Conservation (phyloP, 2,329 filamentous ascomycete genomes). For the Nannizziopsis arthrosporioides region DNA sequence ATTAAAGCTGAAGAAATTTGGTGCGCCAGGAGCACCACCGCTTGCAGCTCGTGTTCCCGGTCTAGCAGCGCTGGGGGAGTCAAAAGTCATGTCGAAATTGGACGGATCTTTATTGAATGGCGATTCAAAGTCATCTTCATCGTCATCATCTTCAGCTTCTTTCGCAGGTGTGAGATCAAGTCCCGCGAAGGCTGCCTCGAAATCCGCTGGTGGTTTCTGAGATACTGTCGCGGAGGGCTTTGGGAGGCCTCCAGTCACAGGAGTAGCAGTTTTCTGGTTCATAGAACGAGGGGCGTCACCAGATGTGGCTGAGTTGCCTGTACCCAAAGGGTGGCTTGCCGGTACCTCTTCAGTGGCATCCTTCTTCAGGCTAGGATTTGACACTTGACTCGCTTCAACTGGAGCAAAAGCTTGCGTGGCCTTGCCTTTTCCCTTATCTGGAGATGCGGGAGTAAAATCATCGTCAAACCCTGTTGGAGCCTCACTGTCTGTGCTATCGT, state of each 20-base stretch:
- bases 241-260: conserved; percentile 28
- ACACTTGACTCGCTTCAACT: conserved; percentile 41
- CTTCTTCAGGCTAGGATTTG: conserved; percentile 39
- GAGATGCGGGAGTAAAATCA: conserved; percentile 62
- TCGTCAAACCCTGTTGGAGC: conserved; percentile 65
- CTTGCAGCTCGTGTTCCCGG: conserved; percentile 14
- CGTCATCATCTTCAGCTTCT: conserved; percentile 33
- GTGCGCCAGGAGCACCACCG: conserved; percentile 18
- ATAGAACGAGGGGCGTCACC: conserved; percentile 32
- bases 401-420: conserved; percentile 31
- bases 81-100: conserved; percentile 39
- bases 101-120: conserved; percentile 24
- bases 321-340: conserved; percentile 30
- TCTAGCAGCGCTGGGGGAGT: conserved; percentile 27
- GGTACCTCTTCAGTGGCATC: conserved; percentile 18
- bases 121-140: conserved; percentile 47
- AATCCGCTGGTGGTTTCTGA: conserved; percentile 28
- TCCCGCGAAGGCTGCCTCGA: conserved; percentile 37
- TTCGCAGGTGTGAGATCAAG: conserved; percentile 35
- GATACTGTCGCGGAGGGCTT: conserved; percentile 24
- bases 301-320: conserved; percentile 29
- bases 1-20: conserved; percentile 33
- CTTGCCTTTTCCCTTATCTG: conserved; percentile 26
- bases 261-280: conserved; percentile 27
- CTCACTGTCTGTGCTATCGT: conserved; percentile 63